Base-by-base conservation (phyloP, 176 grass and related monocot species). In the Raddia guianensis region DNA sequence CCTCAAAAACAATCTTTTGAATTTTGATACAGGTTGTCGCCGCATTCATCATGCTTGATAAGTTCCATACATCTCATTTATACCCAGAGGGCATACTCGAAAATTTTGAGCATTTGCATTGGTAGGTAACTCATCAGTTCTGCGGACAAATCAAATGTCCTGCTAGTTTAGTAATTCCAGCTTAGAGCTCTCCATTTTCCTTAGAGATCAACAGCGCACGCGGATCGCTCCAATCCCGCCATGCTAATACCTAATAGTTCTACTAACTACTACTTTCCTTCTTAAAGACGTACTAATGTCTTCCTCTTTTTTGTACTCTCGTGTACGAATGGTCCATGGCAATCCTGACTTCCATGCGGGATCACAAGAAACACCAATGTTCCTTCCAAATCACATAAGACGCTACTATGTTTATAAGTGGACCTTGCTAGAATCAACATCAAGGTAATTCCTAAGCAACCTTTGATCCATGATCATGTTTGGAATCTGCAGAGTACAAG, bases 381-480 rank as follows among this genome's bases (percentile, higher is more conserved):
- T 61, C 14, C 66, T 64, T 81, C 56, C 14, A n/a, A 56, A 68
- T 70, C 65, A 75, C 27, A 5, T 3, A 80, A 72, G 19, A 75
- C 15, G 19, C 59, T 27, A 66, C 79, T 82, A 72, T 37, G 82
- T 61, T 63, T 86, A 21, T 47, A 55, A 78, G 21, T 13, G 73
- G 72, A 77, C 86, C 84, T 76, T 91, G n/a, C 72, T 63, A 1
- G 46, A 19, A 73, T 16, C 46, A 83, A 37, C 27, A 54, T 74
- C 35, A 5, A 66, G 70, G 80, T 66, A 65, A 73, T 66, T 83
- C 70, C 60, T 19, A 65, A 83, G 72, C 70, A 74, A 66, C 49
- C 59, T 83, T 83, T 55, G 80, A 74, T 74, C 80, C 70, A 83
- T 74, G 20, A 86, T 72, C 57, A 80, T 65, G 68, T 45, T 66